Conservation (phyloP, 306 rosid genomes). For the cucumber (Cucumis sativus) region DNA sequence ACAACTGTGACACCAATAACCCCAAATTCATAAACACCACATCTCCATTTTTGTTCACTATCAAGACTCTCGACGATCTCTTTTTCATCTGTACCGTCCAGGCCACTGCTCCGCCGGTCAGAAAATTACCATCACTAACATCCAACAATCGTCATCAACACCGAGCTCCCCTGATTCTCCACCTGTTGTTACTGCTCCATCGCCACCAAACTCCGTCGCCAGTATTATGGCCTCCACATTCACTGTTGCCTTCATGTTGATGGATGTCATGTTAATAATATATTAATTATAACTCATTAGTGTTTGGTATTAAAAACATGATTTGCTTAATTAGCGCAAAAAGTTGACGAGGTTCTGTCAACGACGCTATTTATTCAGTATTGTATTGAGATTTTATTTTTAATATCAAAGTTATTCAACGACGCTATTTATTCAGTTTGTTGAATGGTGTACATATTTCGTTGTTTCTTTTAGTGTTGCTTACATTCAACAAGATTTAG, state of each 20-base stretch:
- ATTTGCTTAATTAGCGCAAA: background rate
- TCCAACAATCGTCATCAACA: background rate
- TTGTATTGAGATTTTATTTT: background rate
- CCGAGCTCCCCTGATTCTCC: background rate
- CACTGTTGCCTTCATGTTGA: background rate
- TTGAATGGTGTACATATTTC: too few species aligned
- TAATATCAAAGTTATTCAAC: background rate
- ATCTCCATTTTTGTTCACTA: slow-evolving; percentile 13
- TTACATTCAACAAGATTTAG: too few species aligned
- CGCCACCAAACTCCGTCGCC: background rate
- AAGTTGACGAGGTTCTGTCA: background rate
- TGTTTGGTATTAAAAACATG: background rate
- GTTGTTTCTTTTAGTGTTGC: too few species aligned
- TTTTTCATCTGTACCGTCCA: slow-evolving; percentile 23
- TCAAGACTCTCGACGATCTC: background rate
- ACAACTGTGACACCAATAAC: background rate
- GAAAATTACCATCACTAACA: slow-evolving; percentile 24
- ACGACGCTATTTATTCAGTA: background rate
- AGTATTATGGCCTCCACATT: background rate
- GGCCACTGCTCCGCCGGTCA: slow-evolving; percentile 39
- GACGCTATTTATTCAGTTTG: too few species aligned
- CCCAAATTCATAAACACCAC: background rate
- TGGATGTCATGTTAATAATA: background rate
- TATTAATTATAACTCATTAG: background rate
- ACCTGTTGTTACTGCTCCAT: background rate